Percentiles rank a stretch among this genome's conserved stretches.
Conservation (phyloP, 176 grass and related monocot species). For the Triticum urartu region DNA sequence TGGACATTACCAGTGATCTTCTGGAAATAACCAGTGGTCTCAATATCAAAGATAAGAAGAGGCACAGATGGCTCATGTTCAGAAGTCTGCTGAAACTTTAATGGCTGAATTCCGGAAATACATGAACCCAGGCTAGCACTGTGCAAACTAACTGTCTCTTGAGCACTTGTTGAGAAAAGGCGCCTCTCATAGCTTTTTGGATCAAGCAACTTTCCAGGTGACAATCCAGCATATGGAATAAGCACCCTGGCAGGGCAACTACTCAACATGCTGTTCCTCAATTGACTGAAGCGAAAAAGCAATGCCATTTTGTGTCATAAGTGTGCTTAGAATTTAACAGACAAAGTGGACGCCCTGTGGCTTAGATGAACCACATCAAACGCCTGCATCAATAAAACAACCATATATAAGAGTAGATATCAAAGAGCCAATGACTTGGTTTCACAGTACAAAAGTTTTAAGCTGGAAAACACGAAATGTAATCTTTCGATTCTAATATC, state of each 20-base stretch:
- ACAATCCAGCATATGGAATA: slow-evolving; percentile 24
- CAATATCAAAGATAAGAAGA: slow-evolving; percentile 70
- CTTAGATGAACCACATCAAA: background rate
- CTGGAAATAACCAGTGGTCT: slow-evolving; percentile 63
- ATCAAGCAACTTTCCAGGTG: slow-evolving; percentile 36
- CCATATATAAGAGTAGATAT: background rate
- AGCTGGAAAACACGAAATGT: background rate
- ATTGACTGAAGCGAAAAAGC: slow-evolving; percentile 41
- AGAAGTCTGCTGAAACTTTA: slow-evolving; percentile 27
- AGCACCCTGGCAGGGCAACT: slow-evolving; percentile 29
- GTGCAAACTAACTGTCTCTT: slow-evolving; percentile 24
- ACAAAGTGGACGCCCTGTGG: background rate
- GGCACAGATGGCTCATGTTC: slow-evolving; percentile 42
- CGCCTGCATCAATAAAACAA: background rate
- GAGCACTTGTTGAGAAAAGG: slow-evolving; percentile 36
- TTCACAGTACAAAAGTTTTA: background rate
- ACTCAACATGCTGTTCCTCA: slow-evolving; percentile 38
- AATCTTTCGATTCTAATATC: background rate
- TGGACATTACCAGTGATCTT: slow-evolving; percentile 53
- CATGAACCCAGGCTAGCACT: slow-evolving; percentile 28
- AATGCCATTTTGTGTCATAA: slow-evolving; percentile 44
- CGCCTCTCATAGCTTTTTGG: slow-evolving; percentile 28
- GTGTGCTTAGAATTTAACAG: slow-evolving; percentile 25
- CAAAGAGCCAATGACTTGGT: background rate
- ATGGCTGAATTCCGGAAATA: slow-evolving; percentile 23